Conservation (phyloP, 2,329 filamentous ascomycete species). For the Neopestalotiopsis sp. region DNA sequence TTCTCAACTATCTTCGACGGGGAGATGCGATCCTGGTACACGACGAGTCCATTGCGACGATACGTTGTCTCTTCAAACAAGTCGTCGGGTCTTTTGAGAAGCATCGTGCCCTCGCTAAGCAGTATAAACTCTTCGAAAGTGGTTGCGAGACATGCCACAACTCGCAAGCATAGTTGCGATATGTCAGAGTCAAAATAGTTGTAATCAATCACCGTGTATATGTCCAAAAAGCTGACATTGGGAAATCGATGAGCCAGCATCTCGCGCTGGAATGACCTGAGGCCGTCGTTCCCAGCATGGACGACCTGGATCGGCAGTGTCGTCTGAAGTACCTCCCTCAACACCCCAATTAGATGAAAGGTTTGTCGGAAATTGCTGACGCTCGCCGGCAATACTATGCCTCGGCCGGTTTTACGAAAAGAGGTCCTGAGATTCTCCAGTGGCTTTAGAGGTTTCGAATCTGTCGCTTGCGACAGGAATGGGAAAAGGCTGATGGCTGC, state of each 20-base stretch:
- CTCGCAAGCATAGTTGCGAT: background rate
- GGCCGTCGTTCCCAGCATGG: background rate
- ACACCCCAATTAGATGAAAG: slow-evolving; percentile 3
- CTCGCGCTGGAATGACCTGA: slow-evolving; percentile 11
- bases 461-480: background rate
- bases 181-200: background rate
- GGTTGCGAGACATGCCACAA: background rate
- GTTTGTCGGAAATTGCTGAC: slow-evolving; percentile 4
- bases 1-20: background rate
- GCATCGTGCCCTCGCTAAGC: background rate
- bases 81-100: background rate
- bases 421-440: background rate
- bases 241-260: slow-evolving; percentile 5
- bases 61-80: background rate
- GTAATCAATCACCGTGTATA: background rate
- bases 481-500: background rate
- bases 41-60: background rate
- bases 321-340: background rate
- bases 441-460: too few species aligned
- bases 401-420: background rate
- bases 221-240: background rate
- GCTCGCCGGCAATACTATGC: slow-evolving; percentile 1
- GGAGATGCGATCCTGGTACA: background rate
- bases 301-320: slow-evolving; percentile 3
- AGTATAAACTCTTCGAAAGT: slow-evolving; percentile 11